Percentiles rank a stretch among this genome's conserved stretches.
These are phyloP conservation scores for Cercospora janseana DNA, from an alignment of 2,329 filamentous ascomycete species.

Conservation along the genomic window DNA sequence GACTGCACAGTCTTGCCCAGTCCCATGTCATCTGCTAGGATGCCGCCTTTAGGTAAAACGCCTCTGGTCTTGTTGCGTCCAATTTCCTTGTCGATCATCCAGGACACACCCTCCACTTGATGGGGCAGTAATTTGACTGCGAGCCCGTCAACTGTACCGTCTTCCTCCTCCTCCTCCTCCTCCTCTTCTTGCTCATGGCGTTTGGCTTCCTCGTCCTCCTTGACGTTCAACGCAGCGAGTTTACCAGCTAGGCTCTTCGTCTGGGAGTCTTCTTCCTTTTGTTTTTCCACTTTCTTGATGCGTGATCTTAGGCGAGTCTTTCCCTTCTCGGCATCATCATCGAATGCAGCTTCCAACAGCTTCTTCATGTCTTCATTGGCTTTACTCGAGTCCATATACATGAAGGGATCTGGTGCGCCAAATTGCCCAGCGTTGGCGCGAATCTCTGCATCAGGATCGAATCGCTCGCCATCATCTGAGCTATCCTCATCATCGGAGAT, in stretches of 20 bases:
- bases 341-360: slow-evolving; percentile 75
- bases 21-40: slow-evolving; percentile 96
- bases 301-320: slow-evolving; percentile 47
- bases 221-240: slow-evolving; percentile 47
- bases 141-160: slow-evolving; percentile 72
- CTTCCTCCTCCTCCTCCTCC: slow-evolving; percentile 51
- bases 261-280: slow-evolving; percentile 36
- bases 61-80: slow-evolving; percentile 79
- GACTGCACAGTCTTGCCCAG: slow-evolving; percentile 95
- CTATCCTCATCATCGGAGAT: slow-evolving; percentile 32
- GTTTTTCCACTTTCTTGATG: slow-evolving; percentile 43
- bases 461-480: slow-evolving; percentile 42
- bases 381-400: slow-evolving; percentile 68
- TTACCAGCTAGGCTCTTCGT: slow-evolving; percentile 45
- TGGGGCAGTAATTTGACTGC: slow-evolving; percentile 87
- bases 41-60: slow-evolving; percentile 82
- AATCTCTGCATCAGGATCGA: slow-evolving; percentile 49
- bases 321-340: slow-evolving; percentile 63
- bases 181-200: too few relatives aligned
- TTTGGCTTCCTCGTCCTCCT: slow-evolving; percentile 49
- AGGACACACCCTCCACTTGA: slow-evolving; percentile 88
- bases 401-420: slow-evolving; percentile 54
- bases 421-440: slow-evolving; percentile 50
- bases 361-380: slow-evolving; percentile 76
- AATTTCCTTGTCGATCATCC: slow-evolving; percentile 92